A percentile compares a stretch with the other conserved stretches of the same genome.
Conservation (phyloP, 2,329 filamentous ascomycete species). For the Tolypocladium pustulatum region DNA sequence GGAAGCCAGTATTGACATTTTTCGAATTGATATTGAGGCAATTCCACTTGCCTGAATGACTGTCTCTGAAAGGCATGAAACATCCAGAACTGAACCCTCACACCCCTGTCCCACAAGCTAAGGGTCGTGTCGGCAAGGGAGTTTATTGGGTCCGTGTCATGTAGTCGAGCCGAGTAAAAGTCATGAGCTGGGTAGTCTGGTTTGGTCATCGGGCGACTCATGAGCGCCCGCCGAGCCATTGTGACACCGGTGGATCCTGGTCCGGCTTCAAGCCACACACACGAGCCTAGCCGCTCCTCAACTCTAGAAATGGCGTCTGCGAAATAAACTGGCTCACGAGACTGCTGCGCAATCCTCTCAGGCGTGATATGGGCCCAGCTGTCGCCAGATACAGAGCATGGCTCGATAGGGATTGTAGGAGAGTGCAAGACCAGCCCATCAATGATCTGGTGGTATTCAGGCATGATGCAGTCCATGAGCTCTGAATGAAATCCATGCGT, state of each 20-base stretch:
- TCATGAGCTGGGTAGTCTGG: neutral
- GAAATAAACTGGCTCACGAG: conserved; percentile 22
- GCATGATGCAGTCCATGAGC: conserved; percentile 4
- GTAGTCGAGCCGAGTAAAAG: neutral
- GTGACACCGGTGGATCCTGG: conserved; percentile 18
- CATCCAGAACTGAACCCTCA: conserved; percentile 11
- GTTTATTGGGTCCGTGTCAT: neutral
- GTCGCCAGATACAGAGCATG: conserved; percentile 4
- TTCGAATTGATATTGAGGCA: conserved; percentile 20
- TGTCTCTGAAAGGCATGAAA: conserved; percentile 9
- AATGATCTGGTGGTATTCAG: neutral
- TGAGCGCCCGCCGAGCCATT: conserved; percentile 20
- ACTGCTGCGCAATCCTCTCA: conserved; percentile 15
- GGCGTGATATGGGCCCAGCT: conserved; percentile 5
- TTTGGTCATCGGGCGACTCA: neutral
- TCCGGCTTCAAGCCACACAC: conserved; percentile 23
- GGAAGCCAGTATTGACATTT: conserved; percentile 15
- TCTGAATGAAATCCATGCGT: conserved; percentile 7
- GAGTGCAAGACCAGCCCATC: neutral
- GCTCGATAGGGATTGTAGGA: conserved; percentile 5
- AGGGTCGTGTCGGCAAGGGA: conserved; percentile 1
- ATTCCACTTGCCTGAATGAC: conserved; percentile 5
- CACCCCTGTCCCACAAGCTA: conserved; percentile 10
- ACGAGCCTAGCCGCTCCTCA: conserved; percentile 7
- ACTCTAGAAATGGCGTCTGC: conserved; percentile 17